Conservation (phyloP, 345 rosid species). For the Litchi chinensis region DNA sequence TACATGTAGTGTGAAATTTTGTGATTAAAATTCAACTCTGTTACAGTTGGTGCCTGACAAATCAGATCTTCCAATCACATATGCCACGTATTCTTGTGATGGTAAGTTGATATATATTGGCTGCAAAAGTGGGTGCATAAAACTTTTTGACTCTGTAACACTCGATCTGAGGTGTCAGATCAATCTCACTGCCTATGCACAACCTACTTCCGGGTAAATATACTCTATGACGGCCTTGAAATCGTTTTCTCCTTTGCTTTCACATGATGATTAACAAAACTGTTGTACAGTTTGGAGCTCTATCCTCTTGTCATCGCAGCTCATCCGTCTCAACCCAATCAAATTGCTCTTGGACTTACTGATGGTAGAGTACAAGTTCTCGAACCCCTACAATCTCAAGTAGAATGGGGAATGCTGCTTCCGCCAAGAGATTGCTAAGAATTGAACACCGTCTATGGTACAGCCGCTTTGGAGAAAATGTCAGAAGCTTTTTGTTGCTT, state of each 20-base stretch:
- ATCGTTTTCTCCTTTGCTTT: neutral
- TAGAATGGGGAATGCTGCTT: slow-evolving; percentile 45
- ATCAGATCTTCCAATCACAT: slow-evolving; percentile 14
- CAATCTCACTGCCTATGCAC: slow-evolving; percentile 16
- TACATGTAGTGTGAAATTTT: neutral
- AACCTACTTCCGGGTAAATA: slow-evolving; percentile 1
- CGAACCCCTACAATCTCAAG: slow-evolving; percentile 41
- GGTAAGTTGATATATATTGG: slow-evolving; percentile 14
- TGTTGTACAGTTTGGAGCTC: slow-evolving; percentile 28
- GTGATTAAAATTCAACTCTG: neutral
- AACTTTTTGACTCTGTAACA: slow-evolving; percentile 3
- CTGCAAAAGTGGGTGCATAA: slow-evolving; percentile 21
- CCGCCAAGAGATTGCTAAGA: slow-evolving; percentile 8
- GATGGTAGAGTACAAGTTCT: slow-evolving; percentile 46
- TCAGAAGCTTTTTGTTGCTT: slow-evolving; percentile 7
- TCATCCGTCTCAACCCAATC: slow-evolving; percentile 44
- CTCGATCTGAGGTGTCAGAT: slow-evolving; percentile 3
- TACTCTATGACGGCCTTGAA: neutral
- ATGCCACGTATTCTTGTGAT: slow-evolving; percentile 21
- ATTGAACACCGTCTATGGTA: neutral
- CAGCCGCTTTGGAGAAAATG: neutral
- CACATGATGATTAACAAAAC: neutral
- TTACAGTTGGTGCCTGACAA: slow-evolving; percentile 12
- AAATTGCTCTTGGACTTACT: slow-evolving; percentile 43
- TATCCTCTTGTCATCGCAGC: slow-evolving; percentile 48